phyloP scores from a whole-genome alignment of 208 protist species.

The Crithidia expoeki region DNA sequence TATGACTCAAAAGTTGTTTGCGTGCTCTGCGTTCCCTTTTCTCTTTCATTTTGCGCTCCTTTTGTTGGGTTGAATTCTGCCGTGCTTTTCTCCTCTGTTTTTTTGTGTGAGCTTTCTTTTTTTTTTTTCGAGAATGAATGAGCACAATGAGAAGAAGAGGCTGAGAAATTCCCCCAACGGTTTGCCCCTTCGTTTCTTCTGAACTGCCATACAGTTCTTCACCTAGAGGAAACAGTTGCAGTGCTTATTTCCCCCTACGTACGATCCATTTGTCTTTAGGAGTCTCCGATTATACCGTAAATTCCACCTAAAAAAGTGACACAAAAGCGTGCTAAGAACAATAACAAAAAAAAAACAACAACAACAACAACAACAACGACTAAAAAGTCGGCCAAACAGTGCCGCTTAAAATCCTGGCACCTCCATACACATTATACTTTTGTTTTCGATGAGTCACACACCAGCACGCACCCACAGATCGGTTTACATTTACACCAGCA shows the following conservation, averaged over 20 bases:
- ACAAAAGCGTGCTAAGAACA: too few relatives aligned
- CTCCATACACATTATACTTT: too few relatives aligned
- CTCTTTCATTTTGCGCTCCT: background rate
- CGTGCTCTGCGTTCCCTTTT: slow-evolving; percentile 4
- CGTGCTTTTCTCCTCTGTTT: slow-evolving; percentile 12
- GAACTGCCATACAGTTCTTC: too few relatives aligned
- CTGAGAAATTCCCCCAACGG: background rate
- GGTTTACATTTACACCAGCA: too few relatives aligned
- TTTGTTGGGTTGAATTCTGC: slow-evolving; percentile 3
- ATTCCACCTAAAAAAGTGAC: background rate
- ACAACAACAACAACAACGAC: background rate
- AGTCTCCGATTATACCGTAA: background rate
- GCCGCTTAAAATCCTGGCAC: too few relatives aligned
- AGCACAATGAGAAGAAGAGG: background rate
- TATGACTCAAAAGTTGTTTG: too few relatives aligned
- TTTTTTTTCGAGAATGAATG: slow-evolving; percentile 4
- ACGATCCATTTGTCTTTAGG: background rate
- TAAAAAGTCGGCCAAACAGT: background rate
- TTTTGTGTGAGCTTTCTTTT: background rate
- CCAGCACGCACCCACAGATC: too few relatives aligned
- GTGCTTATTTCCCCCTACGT: background rate
- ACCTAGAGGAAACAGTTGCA: too few relatives aligned
- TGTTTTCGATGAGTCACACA: too few relatives aligned
- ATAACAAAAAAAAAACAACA: background rate
- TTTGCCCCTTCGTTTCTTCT: background rate